phyloP scores from a whole-genome alignment of 257 asterid genomes.

The Gentiana macrophylla region DNA sequence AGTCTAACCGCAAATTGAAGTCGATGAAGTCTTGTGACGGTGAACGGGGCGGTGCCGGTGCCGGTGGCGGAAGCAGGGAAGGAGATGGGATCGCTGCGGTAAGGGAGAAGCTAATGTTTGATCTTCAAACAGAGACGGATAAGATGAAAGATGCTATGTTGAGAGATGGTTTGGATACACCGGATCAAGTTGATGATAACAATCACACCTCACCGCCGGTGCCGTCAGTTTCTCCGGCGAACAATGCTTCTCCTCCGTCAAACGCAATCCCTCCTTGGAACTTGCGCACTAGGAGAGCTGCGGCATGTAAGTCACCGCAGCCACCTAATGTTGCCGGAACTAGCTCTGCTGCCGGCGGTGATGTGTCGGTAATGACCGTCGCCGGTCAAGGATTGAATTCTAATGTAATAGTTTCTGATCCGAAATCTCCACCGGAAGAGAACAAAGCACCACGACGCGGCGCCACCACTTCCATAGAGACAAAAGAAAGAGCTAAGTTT shows the following conservation, averaged over 20 bases:
- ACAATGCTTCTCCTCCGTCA: conserved; percentile 4
- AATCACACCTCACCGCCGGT: conserved; percentile 18
- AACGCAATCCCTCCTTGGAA: conserved; percentile 50
- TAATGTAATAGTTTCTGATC: conserved; percentile 18
- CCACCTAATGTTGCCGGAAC: conserved; percentile 5
- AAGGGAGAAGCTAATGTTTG: conserved; percentile 63
- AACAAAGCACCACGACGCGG: conserved; percentile 26
- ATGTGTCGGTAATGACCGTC: conserved; percentile 10
- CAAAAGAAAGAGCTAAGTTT: conserved; percentile 48
- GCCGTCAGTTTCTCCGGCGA: conserved; percentile 14
- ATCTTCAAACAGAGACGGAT: conserved; percentile 43
- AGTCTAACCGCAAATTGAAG: conserved; percentile 10
- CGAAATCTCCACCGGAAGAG: conserved; percentile 13
- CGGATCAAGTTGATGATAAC: no score
- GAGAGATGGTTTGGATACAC: no score
- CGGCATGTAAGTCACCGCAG: conserved; percentile 22
- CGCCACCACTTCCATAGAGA: conserved; percentile 16
- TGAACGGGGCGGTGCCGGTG: not conserved
- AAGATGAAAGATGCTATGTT: no score
- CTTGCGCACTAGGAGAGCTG: conserved; percentile 70
- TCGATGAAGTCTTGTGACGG: conserved; percentile 4
- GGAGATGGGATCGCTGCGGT: conserved; percentile 59
- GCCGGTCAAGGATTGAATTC: conserved; percentile 17
- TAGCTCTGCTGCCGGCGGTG: conserved; percentile 4
- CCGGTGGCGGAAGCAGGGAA: conserved; percentile 12